Evolutionary conservation across 331 rosid genomes (phyloP).

Genomic region (Cydonia oblonga): DNA sequence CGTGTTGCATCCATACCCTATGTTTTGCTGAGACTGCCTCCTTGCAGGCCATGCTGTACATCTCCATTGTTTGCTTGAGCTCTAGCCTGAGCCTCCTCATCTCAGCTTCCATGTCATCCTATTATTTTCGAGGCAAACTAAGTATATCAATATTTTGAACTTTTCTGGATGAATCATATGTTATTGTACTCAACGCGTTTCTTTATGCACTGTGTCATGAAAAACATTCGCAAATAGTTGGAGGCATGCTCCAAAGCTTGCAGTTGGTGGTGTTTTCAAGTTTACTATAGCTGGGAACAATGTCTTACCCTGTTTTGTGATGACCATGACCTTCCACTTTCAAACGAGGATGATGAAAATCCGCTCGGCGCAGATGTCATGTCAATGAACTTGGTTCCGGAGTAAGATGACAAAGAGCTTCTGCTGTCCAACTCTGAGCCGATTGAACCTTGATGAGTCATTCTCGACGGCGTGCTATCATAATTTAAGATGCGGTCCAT

Average conservation of each 20-base stretch:
- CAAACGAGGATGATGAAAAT: slow-evolving; percentile 25
- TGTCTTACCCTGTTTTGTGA: slow-evolving; percentile 34
- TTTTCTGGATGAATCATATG: not conserved
- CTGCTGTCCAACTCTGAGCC: slow-evolving; percentile 3
- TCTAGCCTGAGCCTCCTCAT: slow-evolving; percentile 70
- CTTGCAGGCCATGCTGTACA: slow-evolving; percentile 79
- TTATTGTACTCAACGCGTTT: not conserved
- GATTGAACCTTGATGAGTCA: not conserved
- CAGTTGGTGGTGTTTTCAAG: too few relatives aligned
- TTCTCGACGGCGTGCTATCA: too few relatives aligned
- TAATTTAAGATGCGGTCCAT: slow-evolving; percentile 29
- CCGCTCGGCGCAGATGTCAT: slow-evolving; percentile 5
- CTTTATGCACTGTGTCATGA: not conserved
- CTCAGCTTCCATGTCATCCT: slow-evolving; percentile 78
- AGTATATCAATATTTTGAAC: not conserved
- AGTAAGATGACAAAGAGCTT: not conserved
- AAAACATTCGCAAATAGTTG: not conserved
- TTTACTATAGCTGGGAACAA: not conserved
- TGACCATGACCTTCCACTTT: too few relatives aligned
- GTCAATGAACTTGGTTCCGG: slow-evolving; percentile 14
- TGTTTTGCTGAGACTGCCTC: slow-evolving; percentile 56
- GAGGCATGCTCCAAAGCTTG: not conserved
- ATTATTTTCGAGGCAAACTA: not conserved
- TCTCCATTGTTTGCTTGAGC: slow-evolving; percentile 70
- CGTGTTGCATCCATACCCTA: slow-evolving; percentile 10